Conservation (phyloP, 148 eudicot species). For the Cornus controversa region DNA sequence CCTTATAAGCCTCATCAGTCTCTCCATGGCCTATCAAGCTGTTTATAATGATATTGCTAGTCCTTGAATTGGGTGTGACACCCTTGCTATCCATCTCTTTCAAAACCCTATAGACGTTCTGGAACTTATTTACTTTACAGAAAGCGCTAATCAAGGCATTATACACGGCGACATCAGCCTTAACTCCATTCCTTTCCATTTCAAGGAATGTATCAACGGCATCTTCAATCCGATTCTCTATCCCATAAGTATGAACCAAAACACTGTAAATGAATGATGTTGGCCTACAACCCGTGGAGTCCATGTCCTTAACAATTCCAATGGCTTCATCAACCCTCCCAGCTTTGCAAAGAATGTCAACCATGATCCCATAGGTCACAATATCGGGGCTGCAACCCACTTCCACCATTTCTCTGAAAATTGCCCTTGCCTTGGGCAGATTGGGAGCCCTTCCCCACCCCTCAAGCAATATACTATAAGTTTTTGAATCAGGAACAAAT, state of each 20-base stretch:
- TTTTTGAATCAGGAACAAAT: conserved; percentile 64
- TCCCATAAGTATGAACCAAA: conserved; percentile 77
- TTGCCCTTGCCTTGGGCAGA: conserved; percentile 79
- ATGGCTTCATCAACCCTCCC: conserved; percentile 86
- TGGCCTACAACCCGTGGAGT: conserved; percentile 54
- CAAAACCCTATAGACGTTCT: conserved; percentile 65
- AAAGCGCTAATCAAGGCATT: conserved; percentile 83
- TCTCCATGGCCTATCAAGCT: conserved; percentile 54
- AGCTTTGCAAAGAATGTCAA: conserved; percentile 80
- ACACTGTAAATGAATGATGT: conserved; percentile 77
- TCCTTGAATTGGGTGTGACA: conserved; percentile 72
- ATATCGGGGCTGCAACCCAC: conserved; percentile 71
- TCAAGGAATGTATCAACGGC: conserved; percentile 81
- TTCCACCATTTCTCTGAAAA: conserved; percentile 65
- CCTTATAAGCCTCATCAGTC: conserved; percentile 68
- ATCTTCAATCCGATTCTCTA: conserved; percentile 73
- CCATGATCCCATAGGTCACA: conserved; percentile 85
- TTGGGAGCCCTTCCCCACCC: conserved; percentile 92
- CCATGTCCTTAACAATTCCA: conserved; percentile 64
- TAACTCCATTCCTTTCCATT: conserved; percentile 68
- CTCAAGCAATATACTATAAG: conserved; percentile 76
- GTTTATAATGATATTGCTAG: conserved; percentile 71
- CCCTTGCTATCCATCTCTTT: conserved; percentile 66
- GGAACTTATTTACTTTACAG: conserved; percentile 72
- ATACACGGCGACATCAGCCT: conserved; percentile 71